phyloP scores from a whole-genome alignment of 805 yeast species.

The Saturnispora bothae region DNA sequence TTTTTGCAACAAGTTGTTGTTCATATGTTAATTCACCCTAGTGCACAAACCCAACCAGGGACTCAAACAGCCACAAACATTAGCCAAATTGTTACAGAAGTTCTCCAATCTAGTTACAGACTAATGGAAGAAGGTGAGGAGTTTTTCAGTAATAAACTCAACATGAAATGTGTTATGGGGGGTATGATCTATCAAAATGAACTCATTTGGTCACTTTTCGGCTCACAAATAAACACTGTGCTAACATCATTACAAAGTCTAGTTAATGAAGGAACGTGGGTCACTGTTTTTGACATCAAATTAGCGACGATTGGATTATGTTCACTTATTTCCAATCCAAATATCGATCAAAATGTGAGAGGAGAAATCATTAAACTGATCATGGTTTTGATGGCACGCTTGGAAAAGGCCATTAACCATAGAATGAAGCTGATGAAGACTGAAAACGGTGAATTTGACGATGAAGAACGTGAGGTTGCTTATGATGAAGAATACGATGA shows the following conservation, averaged over 20 bases:
- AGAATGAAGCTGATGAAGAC: conserved; percentile 32
- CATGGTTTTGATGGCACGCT: conserved; percentile 29
- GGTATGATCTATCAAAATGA: conserved; percentile 8
- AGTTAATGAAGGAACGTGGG: conserved; percentile 8
- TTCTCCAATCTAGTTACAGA: conserved; percentile 7
- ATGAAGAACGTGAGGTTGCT: conserved; percentile 13
- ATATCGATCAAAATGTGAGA: not conserved
- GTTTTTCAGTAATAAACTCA: conserved; percentile 10
- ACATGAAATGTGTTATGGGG: conserved; percentile 8
- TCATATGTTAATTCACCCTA: conserved; percentile 9
- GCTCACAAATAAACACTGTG: conserved; percentile 5
- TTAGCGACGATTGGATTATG: conserved; percentile 39
- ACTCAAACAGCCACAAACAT: conserved; percentile 10
- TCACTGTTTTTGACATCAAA: conserved; percentile 46
- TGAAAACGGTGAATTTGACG: conserved; percentile 18
- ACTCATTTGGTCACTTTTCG: conserved; percentile 6
- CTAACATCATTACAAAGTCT: conserved; percentile 6
- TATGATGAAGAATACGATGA: conserved; percentile 23
- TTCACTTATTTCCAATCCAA: conserved; percentile 26
- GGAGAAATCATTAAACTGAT: conserved; percentile 25
- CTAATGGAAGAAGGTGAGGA: conserved; percentile 10
- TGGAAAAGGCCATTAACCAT: conserved; percentile 34
- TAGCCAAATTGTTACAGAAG: conserved; percentile 6
- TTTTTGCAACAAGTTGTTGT: conserved; percentile 15
- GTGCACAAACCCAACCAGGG: not conserved